Conservation (phyloP, 2,329 filamentous ascomycete species). For the Dendryphion nanum region DNA sequence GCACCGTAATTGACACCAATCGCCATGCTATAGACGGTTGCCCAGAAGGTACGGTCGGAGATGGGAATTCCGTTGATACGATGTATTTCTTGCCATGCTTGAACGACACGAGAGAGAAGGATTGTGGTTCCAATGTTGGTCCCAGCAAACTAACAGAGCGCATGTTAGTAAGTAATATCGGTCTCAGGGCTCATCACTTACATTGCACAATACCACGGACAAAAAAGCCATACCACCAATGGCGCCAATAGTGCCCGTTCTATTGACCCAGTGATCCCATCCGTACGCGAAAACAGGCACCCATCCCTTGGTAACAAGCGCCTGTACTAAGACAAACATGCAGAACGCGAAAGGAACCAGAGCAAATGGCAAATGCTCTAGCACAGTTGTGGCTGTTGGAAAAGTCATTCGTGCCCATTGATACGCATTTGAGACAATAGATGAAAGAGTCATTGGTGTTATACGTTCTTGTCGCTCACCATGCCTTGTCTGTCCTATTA, state of each 20-base stretch:
- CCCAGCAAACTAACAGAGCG: constrained; percentile 62
- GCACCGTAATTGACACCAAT: constrained; percentile 73
- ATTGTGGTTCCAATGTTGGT: constrained; percentile 78
- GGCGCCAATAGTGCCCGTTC: constrained; percentile 66
- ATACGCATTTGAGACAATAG: constrained; percentile 47
- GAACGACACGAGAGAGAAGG: constrained; percentile 67
- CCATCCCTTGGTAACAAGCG: constrained; percentile 71
- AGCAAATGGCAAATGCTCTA: constrained; percentile 64
- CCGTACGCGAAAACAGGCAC: constrained; percentile 70
- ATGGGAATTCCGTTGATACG: constrained; percentile 48
- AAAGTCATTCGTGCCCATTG: constrained; percentile 69
- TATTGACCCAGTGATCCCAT: constrained; percentile 71
- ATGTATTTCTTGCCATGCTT: constrained; percentile 66
- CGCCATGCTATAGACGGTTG: constrained; percentile 71
- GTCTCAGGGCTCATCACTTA: constrained; percentile 44
- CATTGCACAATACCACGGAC: constrained; percentile 69
- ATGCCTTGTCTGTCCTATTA: background rate
- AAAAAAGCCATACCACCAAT: constrained; percentile 73
- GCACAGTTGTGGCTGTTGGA: constrained; percentile 65
- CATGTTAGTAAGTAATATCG: background rate
- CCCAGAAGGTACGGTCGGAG: constrained; percentile 68
- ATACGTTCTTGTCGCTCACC: background rate
- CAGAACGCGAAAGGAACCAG: constrained; percentile 69
- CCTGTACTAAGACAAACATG: constrained; percentile 75
- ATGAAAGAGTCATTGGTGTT: constrained; percentile 52